These are phyloP conservation scores for Aphanomyces euteiches DNA, from an alignment of 352 stramenopile species.

Conservation along the genomic window DNA sequence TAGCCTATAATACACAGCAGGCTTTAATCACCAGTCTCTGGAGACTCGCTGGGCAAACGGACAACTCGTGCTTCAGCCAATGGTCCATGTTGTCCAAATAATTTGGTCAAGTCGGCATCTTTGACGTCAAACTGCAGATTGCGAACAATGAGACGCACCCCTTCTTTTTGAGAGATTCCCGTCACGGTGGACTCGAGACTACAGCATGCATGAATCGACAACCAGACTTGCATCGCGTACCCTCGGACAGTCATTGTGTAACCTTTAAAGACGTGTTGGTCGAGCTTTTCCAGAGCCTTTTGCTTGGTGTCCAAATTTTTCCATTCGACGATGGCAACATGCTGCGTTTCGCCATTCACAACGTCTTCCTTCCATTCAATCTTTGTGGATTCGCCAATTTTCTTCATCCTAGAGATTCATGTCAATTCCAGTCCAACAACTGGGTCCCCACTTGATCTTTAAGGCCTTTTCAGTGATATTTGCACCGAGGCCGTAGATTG, in stretches of 20 bases:
- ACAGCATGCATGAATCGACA: not conserved
- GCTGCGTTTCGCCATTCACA: slow-evolving; percentile 33
- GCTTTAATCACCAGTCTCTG: slow-evolving; percentile 36
- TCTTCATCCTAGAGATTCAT: slow-evolving; percentile 42
- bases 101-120: slow-evolving; percentile 63
- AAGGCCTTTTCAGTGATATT: slow-evolving; percentile 74
- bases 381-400: slow-evolving; percentile 50
- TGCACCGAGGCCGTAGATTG: slow-evolving; percentile 67
- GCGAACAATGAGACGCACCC: slow-evolving; percentile 74
- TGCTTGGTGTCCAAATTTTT: slow-evolving; percentile 49
- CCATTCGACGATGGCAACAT: slow-evolving; percentile 59
- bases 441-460: slow-evolving; percentile 47
- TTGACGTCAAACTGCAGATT: slow-evolving; percentile 80
- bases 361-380: slow-evolving; percentile 63
- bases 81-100: slow-evolving; percentile 60
- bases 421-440: not conserved
- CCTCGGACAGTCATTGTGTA: slow-evolving; percentile 51
- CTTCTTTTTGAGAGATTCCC: slow-evolving; percentile 37
- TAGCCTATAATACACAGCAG: not conserved
- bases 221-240: not conserved
- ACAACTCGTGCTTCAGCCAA: slow-evolving; percentile 72
- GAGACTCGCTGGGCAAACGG: slow-evolving; percentile 56
- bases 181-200: slow-evolving; percentile 19
- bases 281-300: slow-evolving; percentile 62
- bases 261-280: slow-evolving; percentile 81